These are phyloP conservation scores for Gastrolobium bilobum DNA, from an alignment of 306 rosid genomes.

Conservation along the genomic window DNA sequence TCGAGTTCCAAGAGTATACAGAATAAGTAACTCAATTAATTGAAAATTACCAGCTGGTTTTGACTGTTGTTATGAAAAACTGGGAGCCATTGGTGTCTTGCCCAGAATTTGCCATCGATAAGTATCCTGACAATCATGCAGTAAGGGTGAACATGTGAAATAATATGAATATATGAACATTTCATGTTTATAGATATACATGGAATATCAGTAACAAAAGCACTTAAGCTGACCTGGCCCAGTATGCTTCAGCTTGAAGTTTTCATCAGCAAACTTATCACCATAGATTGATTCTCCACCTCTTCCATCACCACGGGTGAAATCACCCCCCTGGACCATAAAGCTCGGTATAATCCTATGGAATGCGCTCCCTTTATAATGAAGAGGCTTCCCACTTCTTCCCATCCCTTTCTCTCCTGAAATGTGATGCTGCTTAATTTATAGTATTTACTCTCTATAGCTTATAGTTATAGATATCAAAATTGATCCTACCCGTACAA, in stretches of 20 bases:
- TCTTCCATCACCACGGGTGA: slow-evolving; percentile 83
- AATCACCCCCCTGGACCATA: slow-evolving; percentile 95
- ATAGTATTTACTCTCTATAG: slow-evolving; percentile 30
- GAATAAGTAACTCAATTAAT: slow-evolving; percentile 17
- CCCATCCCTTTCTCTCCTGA: slow-evolving; percentile 91
- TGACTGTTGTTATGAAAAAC: slow-evolving; percentile 85
- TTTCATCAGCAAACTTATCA: slow-evolving; percentile 79
- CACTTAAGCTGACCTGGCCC: slow-evolving; percentile 72
- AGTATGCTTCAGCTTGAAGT: slow-evolving; percentile 78
- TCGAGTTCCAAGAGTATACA: slow-evolving; percentile 6
- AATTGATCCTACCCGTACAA: slow-evolving; percentile 74
- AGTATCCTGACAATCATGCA: slow-evolving; percentile 62
- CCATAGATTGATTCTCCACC: slow-evolving; percentile 94
- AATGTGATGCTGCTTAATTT: slow-evolving; percentile 49
- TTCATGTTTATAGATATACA: slow-evolving; percentile 10
- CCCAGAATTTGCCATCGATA: slow-evolving; percentile 95
- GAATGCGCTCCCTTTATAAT: slow-evolving; percentile 81
- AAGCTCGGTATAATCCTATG: slow-evolving; percentile 86
- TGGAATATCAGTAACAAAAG: slow-evolving; percentile 30
- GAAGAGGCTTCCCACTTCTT: slow-evolving; percentile 69
- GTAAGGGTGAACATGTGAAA: slow-evolving; percentile 6
- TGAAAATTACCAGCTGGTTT: slow-evolving; percentile 75
- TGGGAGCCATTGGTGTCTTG: slow-evolving; percentile 93
- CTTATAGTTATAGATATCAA: slow-evolving; percentile 24
- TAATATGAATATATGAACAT: slow-evolving; percentile 21